A percentile compares a stretch with the other conserved stretches of the same genome.
phyloP scores from a whole-genome alignment of 2,329 filamentous ascomycete genomes.

The Annulohypoxylon truncatum region DNA sequence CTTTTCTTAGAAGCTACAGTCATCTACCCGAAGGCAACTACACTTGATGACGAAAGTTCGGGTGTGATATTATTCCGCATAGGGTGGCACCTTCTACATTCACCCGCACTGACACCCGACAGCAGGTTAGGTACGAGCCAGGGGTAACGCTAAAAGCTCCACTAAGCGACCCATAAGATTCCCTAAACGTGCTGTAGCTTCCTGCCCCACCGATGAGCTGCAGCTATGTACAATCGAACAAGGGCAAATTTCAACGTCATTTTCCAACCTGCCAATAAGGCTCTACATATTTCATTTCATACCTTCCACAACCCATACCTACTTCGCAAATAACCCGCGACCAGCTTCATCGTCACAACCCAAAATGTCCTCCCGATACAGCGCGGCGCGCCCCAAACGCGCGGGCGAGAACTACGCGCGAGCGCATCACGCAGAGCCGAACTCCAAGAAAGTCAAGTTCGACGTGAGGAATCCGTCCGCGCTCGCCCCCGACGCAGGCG shows the following conservation, averaged over 20 bases:
- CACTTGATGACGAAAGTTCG: conserved; percentile 39
- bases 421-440: conserved; percentile 70
- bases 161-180: conserved; percentile 2
- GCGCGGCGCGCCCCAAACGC: conserved; percentile 82
- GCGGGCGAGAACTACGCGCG: conserved; percentile 84
- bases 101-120: not conserved
- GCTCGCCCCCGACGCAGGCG: conserved; percentile 83
- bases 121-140: not conserved
- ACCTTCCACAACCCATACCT: conserved; percentile 8
- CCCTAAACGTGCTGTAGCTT: conserved; percentile 8
- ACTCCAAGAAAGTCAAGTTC: conserved; percentile 86
- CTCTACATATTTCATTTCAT: conserved; percentile 10
- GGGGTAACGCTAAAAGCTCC: conserved; percentile 17
- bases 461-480: conserved; percentile 95
- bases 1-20: conserved; percentile 33
- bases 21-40: conserved; percentile 32
- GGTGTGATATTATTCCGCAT: conserved; percentile 32
- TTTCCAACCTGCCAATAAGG: conserved; percentile 27
- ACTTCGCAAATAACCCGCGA: not conserved
- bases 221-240: conserved; percentile 36
- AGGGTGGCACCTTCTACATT: not conserved
- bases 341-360: conserved; percentile 1
- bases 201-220: conserved; percentile 37
- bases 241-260: conserved; percentile 48
- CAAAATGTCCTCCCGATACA: conserved; percentile 67